Evolutionary conservation across 139 green algal species (phyloP), one percentile per base, ranked within the genome.

Genomic region (Chlamydomonas schloesseri): DNA sequence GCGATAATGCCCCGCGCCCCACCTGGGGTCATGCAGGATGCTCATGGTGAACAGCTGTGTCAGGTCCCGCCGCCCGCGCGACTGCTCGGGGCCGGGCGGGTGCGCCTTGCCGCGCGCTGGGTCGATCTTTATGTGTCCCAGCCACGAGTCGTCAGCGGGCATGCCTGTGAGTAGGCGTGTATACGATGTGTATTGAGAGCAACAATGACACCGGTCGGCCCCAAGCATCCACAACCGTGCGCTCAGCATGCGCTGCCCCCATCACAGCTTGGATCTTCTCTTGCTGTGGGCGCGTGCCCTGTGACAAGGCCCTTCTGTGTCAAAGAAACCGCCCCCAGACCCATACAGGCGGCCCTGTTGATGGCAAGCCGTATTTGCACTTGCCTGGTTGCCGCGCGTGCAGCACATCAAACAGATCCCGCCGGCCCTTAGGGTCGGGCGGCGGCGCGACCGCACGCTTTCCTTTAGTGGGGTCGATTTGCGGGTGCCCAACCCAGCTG

Each of bases 371-470:
- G n/a, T n/a, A n/a, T n/a, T 58, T 24, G 11, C 71, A n/a, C 80
- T 78, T 34, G 77, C 80, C 81, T 18, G 69, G 53, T 1, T 26
- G 26, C 3, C 81, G 73, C 31, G 42, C 72, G 15, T 88, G 79
- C 33, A 94, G 68, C 8, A 94, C 89, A n/a, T 94, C 89, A 70
- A 90, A 91, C 70, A 94, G 88, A 75, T 89, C 87, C 36, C 71
- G 46, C 14, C 91, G 65, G 23, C 91, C 91, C 77, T 92, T 92
- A 23, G 80, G 37, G 62, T 94, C 91, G 6, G 33, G 0, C 1
- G 89, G 87, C 14, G 79, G 46, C 1, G 21, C 5, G 17, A 89
- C 81, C 5, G 71, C 23, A n/a, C 67, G 55, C 82, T 90, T 92
- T 47, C 90, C 90, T 46, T 81, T 88, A 31, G 50, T 80, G 26